Percentiles rank a stretch among this genome's conserved stretches.
phyloP scores from a whole-genome alignment of 257 asterid genomes.

The Salvia miltiorrhiza region DNA sequence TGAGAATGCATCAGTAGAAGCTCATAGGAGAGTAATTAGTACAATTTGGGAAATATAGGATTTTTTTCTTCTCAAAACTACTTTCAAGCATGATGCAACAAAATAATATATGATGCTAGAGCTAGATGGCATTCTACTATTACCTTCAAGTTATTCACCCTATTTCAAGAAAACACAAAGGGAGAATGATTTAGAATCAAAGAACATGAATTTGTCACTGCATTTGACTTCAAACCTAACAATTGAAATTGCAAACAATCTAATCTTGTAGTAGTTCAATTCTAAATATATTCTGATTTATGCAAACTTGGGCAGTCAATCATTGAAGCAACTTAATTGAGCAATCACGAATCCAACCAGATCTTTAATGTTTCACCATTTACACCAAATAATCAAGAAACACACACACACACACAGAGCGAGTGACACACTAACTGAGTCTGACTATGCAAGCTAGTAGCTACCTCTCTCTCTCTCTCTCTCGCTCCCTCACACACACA shows the following conservation, averaged over 20 bases:
- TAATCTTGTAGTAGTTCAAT: background rate
- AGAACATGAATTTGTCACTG: background rate
- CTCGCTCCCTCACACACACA: background rate
- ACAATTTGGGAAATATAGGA: background rate
- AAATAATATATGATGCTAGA: background rate
- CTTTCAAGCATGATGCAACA: background rate
- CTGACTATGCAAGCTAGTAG: too few relatives aligned
- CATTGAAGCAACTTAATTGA: background rate
- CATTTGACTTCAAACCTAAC: background rate
- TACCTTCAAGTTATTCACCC: slow-evolving; percentile 1
- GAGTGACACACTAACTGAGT: too few relatives aligned
- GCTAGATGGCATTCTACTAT: background rate
- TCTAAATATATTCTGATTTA: background rate
- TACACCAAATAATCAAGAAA: background rate
- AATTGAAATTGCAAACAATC: background rate
- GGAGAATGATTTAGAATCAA: background rate
- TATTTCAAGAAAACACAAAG: background rate
- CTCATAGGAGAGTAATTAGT: background rate
- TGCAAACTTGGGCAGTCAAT: background rate
- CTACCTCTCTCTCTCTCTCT: too few relatives aligned
- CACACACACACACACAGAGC: too few relatives aligned
- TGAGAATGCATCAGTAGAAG: background rate
- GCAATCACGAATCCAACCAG: background rate
- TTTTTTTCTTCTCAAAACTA: background rate
- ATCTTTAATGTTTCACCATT: background rate